A percentile compares a stretch with the other conserved stretches of the same genome.
phyloP scores from a whole-genome alignment of 2,329 filamentous ascomycete genomes.

The Metarhizium brunneum region DNA sequence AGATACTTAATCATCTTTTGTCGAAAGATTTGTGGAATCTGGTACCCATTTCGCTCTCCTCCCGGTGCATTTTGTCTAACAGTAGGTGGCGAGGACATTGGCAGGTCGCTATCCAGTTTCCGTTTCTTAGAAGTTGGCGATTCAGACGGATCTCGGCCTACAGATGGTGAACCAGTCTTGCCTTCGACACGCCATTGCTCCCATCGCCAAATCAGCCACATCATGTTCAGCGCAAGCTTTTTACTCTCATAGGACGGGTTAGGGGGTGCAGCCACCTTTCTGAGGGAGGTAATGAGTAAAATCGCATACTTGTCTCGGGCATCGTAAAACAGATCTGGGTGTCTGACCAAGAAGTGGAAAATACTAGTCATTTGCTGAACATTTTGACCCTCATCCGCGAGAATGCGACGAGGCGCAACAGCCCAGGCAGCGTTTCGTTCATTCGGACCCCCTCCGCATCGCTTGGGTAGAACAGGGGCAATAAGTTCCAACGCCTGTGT shows the following conservation, averaged over 20 bases:
- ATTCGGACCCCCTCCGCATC: constrained; percentile 59
- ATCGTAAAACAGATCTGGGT: constrained; percentile 90
- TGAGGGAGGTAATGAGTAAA: constrained; percentile 78
- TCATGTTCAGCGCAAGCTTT: constrained; percentile 82
- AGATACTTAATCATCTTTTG: constrained; percentile 88
- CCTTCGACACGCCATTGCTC: constrained; percentile 73
- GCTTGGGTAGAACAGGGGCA: constrained; percentile 84
- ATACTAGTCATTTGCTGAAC: constrained; percentile 94
- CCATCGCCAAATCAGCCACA: constrained; percentile 87
- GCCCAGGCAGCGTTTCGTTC: constrained; percentile 81
- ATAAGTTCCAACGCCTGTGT: constrained; percentile 91
- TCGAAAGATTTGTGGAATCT: constrained; percentile 57
- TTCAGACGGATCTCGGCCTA: constrained; percentile 39
- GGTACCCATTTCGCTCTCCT: constrained; percentile 53
- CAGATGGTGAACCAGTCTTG: constrained; percentile 22
- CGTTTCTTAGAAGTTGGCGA: constrained; percentile 70
- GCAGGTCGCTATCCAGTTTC: constrained; percentile 57
- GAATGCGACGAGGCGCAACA: constrained; percentile 77
- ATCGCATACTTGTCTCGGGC: constrained; percentile 84
- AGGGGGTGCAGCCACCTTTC: constrained; percentile 76
- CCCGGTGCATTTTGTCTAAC: constrained; percentile 26
- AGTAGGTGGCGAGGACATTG: constrained; percentile 45
- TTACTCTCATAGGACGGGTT: constrained; percentile 87
- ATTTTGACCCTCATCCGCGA: constrained; percentile 91
- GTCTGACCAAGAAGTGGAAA: constrained; percentile 90